Evolutionary conservation across 139 green algal genomes (phyloP), one percentile per base, ranked within the genome.

Genomic region (Picochlorum sp.): DNA sequence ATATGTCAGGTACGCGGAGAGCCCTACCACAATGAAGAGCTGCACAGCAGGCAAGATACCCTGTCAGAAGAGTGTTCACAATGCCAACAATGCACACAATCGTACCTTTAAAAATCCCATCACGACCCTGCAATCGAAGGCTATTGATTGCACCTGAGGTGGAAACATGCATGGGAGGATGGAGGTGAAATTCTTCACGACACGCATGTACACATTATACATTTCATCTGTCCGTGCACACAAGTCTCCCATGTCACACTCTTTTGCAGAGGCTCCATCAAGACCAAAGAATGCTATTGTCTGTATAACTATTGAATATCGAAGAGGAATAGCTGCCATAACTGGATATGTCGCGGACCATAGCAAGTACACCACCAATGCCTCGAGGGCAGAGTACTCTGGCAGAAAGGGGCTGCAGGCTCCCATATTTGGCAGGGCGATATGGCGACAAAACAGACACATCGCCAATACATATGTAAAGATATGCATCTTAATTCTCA

Each of bases 251-350:
- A 54, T 54, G 8, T 54, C 18, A 21, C 47, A 54, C 47, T 54
- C 47, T 54, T 54, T 54, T 21, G 18, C 16, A 8, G 47, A 54
- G 16, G 47, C 47, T 26, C 1, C 6, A 21, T 26, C 47, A 10
- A 54, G 47, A 20, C 47, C 47, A 54, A 54, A 20, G 24, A 54
- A 54, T 13, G 47, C 16, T 21, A 20, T 9, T 26, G 15, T 10
- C 7, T 54, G 47, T 54, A 54, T 9, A 54, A 21, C 4, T 21
- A 54, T 26, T 54, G 47, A 20, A 54, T 54, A 21, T 26, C 18
- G 18, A 54, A 54, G 47, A 54, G 47, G 47, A 54, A 54, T 54
- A 9, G 47, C 47, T 26, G 47, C 47, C 47, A 54, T 54, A 20
- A 54, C 47, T 20, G 47, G 47, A 21, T 54, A 54, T 21, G n/a